phyloP scores from a whole-genome alignment of 345 rosid species.

The Limnanthes douglasii region DNA sequence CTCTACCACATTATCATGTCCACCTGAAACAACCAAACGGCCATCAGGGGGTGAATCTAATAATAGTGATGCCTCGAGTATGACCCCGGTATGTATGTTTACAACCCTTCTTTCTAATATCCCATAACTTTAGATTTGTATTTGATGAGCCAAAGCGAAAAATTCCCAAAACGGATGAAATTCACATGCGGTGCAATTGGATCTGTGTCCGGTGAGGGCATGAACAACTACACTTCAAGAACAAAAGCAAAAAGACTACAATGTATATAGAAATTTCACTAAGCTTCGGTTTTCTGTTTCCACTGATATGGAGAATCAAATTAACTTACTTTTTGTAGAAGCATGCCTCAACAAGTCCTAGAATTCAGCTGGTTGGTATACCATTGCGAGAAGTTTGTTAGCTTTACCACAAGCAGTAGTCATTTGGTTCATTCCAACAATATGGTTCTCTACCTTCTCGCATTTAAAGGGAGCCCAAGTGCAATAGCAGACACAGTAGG shows the following conservation, averaged over 20 bases:
- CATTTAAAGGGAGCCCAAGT: too few species aligned
- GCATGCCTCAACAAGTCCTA: too few species aligned
- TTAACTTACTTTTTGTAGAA: too few species aligned
- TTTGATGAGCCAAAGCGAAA: conserved; percentile 60
- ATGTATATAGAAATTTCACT: too few species aligned
- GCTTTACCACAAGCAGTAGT: too few species aligned
- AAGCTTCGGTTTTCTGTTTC: too few species aligned
- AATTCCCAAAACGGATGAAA: conserved; percentile 85
- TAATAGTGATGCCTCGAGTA: conserved; percentile 40
- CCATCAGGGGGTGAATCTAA: conserved; percentile 70
- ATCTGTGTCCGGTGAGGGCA: conserved; percentile 66
- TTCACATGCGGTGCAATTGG: conserved; percentile 52
- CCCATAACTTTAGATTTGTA: conserved; percentile 59
- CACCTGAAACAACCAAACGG: conserved; percentile 85
- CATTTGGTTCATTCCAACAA: too few species aligned
- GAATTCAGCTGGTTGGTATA: too few species aligned
- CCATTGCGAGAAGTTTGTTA: too few species aligned
- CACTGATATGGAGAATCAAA: background rate
- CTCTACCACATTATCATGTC: conserved; percentile 61
- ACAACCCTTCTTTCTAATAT: conserved; percentile 71
- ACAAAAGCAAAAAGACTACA: conserved; percentile 21
- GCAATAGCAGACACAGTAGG: too few species aligned
- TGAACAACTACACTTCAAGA: conserved; percentile 84
- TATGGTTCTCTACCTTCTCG: too few species aligned
- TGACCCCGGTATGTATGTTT: conserved; percentile 74